Evolutionary conservation across 2,329 filamentous ascomycete genomes (phyloP), one percentile per base, ranked within the genome.

Genomic region (Diaporthe sp.): DNA sequence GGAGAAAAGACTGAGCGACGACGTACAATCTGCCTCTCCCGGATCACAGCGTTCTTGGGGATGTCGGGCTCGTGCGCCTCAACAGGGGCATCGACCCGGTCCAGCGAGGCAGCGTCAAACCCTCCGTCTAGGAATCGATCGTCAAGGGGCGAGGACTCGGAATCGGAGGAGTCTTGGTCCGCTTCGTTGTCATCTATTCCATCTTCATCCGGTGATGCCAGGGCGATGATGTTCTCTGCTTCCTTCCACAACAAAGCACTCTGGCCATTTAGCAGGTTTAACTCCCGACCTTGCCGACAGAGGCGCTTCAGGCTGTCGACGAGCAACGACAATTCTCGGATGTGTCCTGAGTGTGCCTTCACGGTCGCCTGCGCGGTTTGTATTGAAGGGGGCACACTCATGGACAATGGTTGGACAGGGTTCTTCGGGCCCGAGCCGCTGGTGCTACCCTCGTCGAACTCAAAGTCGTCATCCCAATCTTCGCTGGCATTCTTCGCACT

Each of bases 391-490:
- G 95, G 95, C 34, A 97, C 93, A n/a, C 93, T 84, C 91, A 95
- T 94, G 1, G 85, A 83, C 72, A 87, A 84, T 9, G 82, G 81
- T 3, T 82, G 82, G 4, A 83, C 82, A 7, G 82, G 79, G 31
- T 70, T 75, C 53, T 74, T 68, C 28, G 75, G 74, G 28, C 82
- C 83, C 70, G 84, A 85, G 55, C 82, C 84, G 51, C 83, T 82
- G n/a, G 83, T 83, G 6, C 77, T 82, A 49, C 83, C 80, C 58
- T 85, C 86, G 44, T 87, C 89, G 81, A 96, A 96, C 76, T 96
- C 94, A 79, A 97, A 97, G 82, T 97, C 95, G 77, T 96, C 94
- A 79, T 96, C 95, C 95, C 95, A 97, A 80, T 97, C 94, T 82
- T 97, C 95, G 77, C 93, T 96, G 15, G 92, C 92, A 22, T 91